Conservation (phyloP, 2,329 filamentous ascomycete species). For the Cytospora paraplurivora region DNA sequence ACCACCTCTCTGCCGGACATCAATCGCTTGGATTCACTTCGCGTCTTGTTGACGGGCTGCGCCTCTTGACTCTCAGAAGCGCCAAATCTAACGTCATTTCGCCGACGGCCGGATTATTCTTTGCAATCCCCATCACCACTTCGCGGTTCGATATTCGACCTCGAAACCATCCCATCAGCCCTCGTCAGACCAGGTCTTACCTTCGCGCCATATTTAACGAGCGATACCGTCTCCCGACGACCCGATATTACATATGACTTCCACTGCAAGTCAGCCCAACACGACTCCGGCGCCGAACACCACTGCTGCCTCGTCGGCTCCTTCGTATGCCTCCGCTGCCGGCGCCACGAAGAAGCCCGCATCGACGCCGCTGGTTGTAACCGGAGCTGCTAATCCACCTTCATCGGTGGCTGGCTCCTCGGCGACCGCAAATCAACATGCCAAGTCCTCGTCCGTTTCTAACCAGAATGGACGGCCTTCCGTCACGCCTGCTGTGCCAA, state of each 20-base stretch:
- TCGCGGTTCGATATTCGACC: slow-evolving; percentile 16
- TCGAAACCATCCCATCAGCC: slow-evolving; percentile 4
- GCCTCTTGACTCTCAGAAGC: slow-evolving; percentile 17
- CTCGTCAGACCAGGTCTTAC: slow-evolving; percentile 5
- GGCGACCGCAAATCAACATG: slow-evolving; percentile 58
- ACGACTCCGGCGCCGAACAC: slow-evolving; percentile 58
- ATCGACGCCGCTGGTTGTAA: slow-evolving; percentile 62
- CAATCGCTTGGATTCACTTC: slow-evolving; percentile 23
- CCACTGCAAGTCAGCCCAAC: slow-evolving; percentile 58
- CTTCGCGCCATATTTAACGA: slow-evolving; percentile 24
- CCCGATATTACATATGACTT: slow-evolving; percentile 57
- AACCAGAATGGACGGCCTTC: slow-evolving; percentile 82
- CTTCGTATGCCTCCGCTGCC: slow-evolving; percentile 68
- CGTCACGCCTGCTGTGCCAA: slow-evolving; percentile 69
- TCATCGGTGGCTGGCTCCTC: slow-evolving; percentile 58
- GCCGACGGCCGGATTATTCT: slow-evolving; percentile 3
- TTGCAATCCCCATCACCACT: slow-evolving; percentile 6
- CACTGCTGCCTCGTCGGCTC: slow-evolving; percentile 56
- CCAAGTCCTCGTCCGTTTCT: slow-evolving; percentile 68
- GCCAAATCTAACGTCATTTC: slow-evolving; percentile 4
- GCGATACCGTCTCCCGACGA: slow-evolving; percentile 24
- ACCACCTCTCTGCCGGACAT: slow-evolving; percentile 9
- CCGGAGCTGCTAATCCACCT: slow-evolving; percentile 58
- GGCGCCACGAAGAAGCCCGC: slow-evolving; percentile 64
- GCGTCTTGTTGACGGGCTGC: slow-evolving; percentile 17